Conservation (phyloP, 139 green algal genomes). For the Chlamydomonas applanata region DNA sequence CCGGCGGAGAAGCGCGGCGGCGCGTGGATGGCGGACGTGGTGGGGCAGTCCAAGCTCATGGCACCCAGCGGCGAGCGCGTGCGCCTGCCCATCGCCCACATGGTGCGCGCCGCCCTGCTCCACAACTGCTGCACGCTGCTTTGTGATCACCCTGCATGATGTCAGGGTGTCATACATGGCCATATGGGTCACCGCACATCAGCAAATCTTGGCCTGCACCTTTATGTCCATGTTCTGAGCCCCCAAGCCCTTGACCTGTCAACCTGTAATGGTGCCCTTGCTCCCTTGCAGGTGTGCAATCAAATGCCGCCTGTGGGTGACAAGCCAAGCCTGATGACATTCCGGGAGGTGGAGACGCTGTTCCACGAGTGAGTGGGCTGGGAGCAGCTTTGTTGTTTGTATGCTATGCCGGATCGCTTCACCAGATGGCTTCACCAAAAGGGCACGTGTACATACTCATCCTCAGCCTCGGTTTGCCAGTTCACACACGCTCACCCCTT, state of each 20-base stretch:
- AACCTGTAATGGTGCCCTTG: too few relatives aligned
- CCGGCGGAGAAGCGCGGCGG: slow-evolving; percentile 94
- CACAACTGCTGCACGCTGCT: slow-evolving; percentile 34
- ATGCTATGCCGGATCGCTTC: background rate
- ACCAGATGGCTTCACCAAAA: too few relatives aligned
- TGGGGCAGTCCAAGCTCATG: slow-evolving; percentile 51
- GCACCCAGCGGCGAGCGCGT: slow-evolving; percentile 42
- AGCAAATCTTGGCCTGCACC: too few relatives aligned
- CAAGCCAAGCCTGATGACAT: slow-evolving; percentile 95
- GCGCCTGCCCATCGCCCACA: slow-evolving; percentile 92
- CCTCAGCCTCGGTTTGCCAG: too few relatives aligned
- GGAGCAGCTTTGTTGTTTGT: slow-evolving; percentile 27
- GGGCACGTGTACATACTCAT: too few relatives aligned
- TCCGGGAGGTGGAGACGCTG: slow-evolving; percentile 93
- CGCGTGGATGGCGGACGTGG: slow-evolving; percentile 94
- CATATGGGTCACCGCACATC: too few relatives aligned
- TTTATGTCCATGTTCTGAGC: too few relatives aligned
- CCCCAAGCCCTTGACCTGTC: slow-evolving; percentile 45
- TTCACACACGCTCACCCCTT: too few relatives aligned
- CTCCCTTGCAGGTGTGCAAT: slow-evolving; percentile 49
- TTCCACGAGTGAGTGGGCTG: slow-evolving; percentile 87
- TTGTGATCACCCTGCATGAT: slow-evolving; percentile 35
- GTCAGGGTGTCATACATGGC: background rate
- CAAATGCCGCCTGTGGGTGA: slow-evolving; percentile 86
- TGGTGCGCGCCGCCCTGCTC: slow-evolving; percentile 77